Conservation (phyloP, 2,329 filamentous ascomycete species). For the Fonsecaea multimorphosa region DNA sequence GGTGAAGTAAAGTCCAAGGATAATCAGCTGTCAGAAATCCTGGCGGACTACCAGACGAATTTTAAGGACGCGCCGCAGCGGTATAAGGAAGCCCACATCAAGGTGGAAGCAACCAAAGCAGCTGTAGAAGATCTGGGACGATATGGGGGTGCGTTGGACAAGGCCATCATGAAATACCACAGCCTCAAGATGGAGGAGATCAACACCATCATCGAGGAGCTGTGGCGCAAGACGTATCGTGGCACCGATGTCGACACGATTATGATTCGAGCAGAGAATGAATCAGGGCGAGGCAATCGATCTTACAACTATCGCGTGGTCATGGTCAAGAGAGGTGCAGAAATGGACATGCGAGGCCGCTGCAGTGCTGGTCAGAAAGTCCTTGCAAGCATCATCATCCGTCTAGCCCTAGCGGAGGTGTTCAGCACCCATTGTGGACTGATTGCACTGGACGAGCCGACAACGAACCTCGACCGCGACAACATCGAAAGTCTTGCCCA, state of each 20-base stretch:
- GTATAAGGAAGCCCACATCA: slow-evolving; percentile 87
- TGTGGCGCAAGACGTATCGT: slow-evolving; percentile 97
- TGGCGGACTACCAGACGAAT: slow-evolving; percentile 81
- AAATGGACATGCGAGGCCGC: slow-evolving; percentile 99
- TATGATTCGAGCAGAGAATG: slow-evolving; percentile 89
- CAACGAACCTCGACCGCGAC: slow-evolving; percentile 92
- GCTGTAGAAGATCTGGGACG: slow-evolving; percentile 87
- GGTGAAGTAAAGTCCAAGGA: slow-evolving; percentile 85
- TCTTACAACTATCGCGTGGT: slow-evolving; percentile 97
- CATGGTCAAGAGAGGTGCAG: slow-evolving; percentile 96
- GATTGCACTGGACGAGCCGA: slow-evolving; percentile 96
- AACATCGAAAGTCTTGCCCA: slow-evolving; percentile 90
- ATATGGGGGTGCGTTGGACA: slow-evolving; percentile 83
- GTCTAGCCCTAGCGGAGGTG: slow-evolving; percentile 91
- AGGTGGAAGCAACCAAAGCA: slow-evolving; percentile 88
- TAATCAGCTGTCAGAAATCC: slow-evolving; percentile 73
- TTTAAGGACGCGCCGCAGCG: slow-evolving; percentile 81
- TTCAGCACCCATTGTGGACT: slow-evolving; percentile 96
- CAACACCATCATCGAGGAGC: slow-evolving; percentile 89
- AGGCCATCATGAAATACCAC: slow-evolving; percentile 97
- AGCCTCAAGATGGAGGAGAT: slow-evolving; percentile 97
- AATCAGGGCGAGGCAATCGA: slow-evolving; percentile 68
- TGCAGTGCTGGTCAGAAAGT: slow-evolving; percentile 98
- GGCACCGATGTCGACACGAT: slow-evolving; percentile 98
- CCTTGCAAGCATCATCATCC: slow-evolving; percentile 95